Evolutionary conservation across 768 basidiomycete species (phyloP).

Genomic region (Sporobolomyces phaffii): DNA sequence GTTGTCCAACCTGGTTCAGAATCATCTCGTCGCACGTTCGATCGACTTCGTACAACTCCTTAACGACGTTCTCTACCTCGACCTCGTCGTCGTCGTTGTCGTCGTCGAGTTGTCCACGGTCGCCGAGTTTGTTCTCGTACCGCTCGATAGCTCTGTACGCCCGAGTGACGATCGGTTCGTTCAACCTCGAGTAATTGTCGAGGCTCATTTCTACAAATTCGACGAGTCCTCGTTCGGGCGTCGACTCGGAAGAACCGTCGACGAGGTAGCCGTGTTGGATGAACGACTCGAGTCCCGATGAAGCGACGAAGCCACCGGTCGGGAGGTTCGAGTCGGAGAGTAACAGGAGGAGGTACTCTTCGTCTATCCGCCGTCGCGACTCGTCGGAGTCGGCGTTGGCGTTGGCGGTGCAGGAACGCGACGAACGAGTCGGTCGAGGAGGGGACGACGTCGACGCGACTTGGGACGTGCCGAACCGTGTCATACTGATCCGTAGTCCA

Average conservation of each 20-base stretch:
- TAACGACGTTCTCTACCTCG: constrained; percentile 3
- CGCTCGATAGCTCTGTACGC: constrained; percentile 54
- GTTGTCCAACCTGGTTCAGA: constrained; percentile 77
- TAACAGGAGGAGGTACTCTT: constrained; percentile 67
- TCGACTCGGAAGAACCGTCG: not conserved
- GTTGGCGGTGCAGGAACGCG: no score
- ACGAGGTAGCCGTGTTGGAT: constrained; percentile 74
- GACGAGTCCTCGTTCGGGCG: constrained; percentile 41
- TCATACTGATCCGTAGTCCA: no score
- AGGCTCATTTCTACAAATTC: constrained; percentile 67
- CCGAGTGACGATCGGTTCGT: constrained; percentile 72
- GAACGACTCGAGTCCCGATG: constrained; percentile 85
- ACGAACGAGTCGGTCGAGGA: no score
- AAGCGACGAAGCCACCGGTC: constrained; percentile 93
- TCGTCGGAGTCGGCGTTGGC: no score
- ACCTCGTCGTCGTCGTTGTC: not conserved
- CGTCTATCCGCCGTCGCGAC: constrained; percentile 36
- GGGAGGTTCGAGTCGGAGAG: constrained; percentile 68
- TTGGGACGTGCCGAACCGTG: no score
- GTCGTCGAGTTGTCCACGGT: not conserved
- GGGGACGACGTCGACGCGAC: no score
- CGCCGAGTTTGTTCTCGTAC: not conserved
- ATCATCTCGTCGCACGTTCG: constrained; percentile 72
- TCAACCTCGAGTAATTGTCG: constrained; percentile 67
- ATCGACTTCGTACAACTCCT: not conserved